phyloP scores from a whole-genome alignment of 768 basidiomycete genomes.

The Phaeotremella skinneri region DNA sequence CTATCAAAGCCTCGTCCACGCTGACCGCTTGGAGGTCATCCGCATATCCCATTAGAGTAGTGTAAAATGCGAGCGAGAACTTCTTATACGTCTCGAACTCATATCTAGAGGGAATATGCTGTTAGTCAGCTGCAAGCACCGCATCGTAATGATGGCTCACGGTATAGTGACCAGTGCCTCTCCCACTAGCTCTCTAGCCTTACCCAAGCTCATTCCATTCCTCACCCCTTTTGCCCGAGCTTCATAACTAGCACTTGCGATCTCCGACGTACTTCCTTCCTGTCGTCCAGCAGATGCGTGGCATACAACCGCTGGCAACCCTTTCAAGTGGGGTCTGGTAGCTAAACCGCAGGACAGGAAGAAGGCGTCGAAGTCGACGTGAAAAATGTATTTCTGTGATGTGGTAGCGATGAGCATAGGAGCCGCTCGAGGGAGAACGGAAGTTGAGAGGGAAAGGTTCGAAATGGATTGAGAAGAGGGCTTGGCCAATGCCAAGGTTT shows the following conservation, averaged over 20 bases:
- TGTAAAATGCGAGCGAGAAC: constrained; percentile 83
- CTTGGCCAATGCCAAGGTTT: constrained; percentile 33
- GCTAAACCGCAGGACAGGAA: constrained; percentile 90
- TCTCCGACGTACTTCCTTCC: constrained; percentile 79
- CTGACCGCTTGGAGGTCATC: constrained; percentile 93
- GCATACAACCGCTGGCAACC: constrained; percentile 90
- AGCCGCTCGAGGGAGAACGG: constrained; percentile 34
- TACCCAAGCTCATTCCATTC: constrained; percentile 78
- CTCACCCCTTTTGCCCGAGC: constrained; percentile 81
- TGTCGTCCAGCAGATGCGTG: constrained; percentile 80
- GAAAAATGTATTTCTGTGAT: constrained; percentile 58
- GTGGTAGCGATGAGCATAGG: not conserved
- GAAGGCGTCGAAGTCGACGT: constrained; percentile 80
- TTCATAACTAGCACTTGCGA: constrained; percentile 92
- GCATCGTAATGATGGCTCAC: constrained; percentile 54
- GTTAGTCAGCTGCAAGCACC: constrained; percentile 3
- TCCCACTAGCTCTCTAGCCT: constrained; percentile 43
- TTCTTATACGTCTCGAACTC: constrained; percentile 94
- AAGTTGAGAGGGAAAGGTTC: constrained; percentile 36
- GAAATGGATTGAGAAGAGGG: constrained; percentile 26
- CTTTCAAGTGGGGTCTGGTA: constrained; percentile 72
- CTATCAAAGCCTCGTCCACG: constrained; percentile 92
- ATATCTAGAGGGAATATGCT: constrained; percentile 55
- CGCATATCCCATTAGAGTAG: constrained; percentile 81
- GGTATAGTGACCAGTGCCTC: constrained; percentile 46